A percentile compares a stretch with the other conserved stretches of the same genome.
phyloP scores from a whole-genome alignment of 768 basidiomycete species.

The Tulasnella sp. region DNA sequence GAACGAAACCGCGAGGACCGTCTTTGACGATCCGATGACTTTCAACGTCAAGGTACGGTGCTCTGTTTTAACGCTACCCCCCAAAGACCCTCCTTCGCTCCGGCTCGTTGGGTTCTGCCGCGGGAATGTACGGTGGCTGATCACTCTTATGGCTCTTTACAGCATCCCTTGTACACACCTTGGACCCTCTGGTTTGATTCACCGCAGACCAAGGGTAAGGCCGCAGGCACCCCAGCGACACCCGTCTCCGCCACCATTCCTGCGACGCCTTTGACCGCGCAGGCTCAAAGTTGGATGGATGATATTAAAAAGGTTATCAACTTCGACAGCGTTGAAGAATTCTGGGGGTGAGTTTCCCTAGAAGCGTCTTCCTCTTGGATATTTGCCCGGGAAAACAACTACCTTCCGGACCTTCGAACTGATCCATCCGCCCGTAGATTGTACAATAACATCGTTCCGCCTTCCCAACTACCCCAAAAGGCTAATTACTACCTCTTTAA shows the following conservation, averaged over 20 bases:
- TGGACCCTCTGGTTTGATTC: constrained; percentile 99
- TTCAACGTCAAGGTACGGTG: constrained; percentile 87
- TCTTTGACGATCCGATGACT: constrained; percentile 83
- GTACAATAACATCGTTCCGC: constrained; percentile 96
- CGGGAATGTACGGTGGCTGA: constrained; percentile 9
- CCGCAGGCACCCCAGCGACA: constrained; percentile 27
- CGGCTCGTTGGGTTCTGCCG: background rate
- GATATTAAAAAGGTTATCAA: constrained; percentile 94
- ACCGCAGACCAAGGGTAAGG: constrained; percentile 79
- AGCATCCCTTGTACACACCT: constrained; percentile 89
- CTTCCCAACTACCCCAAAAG: constrained; percentile 84
- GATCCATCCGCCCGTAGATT: constrained; percentile 36
- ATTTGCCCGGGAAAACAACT: background rate
- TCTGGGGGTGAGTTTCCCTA: constrained; percentile 72
- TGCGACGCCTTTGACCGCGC: constrained; percentile 27
- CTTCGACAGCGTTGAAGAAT: constrained; percentile 96
- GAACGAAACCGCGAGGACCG: constrained; percentile 74
- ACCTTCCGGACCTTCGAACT: background rate
- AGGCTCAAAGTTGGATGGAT: constrained; percentile 92
- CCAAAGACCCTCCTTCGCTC: constrained; percentile 16
- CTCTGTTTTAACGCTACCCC: background rate
- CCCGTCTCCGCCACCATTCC: constrained; percentile 52
- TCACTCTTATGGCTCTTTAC: background rate
- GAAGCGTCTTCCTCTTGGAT: background rate
- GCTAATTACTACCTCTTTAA: constrained; percentile 99